These are phyloP conservation scores for Psilocybe tampanensis DNA, from an alignment of 768 basidiomycete genomes.

Conservation along the genomic window DNA sequence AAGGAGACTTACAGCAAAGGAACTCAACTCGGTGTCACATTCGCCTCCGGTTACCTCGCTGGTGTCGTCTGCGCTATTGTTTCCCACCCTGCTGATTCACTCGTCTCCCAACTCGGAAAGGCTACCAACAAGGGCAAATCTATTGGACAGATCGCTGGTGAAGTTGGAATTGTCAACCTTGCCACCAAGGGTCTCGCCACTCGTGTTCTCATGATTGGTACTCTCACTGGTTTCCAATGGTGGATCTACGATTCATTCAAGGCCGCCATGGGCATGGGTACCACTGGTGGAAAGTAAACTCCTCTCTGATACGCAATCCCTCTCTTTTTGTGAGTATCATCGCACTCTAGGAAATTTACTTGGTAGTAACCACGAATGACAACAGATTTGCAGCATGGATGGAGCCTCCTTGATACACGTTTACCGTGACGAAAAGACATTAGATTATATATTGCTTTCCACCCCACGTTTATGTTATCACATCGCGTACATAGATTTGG, in stretches of 20 bases:
- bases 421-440: conserved; percentile 24
- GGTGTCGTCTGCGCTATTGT: conserved; percentile 96
- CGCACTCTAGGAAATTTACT: background rate
- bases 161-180: conserved; percentile 65
- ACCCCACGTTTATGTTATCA: conserved; percentile 13
- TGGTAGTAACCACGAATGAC: too few relatives aligned
- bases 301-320: conserved; percentile 1
- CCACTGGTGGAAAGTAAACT: conserved; percentile 83
- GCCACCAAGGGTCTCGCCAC: conserved; percentile 88
- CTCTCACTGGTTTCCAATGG: conserved; percentile 82
- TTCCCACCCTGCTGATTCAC: conserved; percentile 93
- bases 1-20: conserved; percentile 79
- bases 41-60: conserved; percentile 90
- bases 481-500: conserved; percentile 18
- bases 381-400: conserved; percentile 3
- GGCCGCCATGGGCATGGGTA: conserved; percentile 80
- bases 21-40: conserved; percentile 88
- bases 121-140: conserved; percentile 81
- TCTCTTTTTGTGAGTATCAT: conserved; percentile 10
- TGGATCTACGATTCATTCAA: conserved; percentile 94
- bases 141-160: conserved; percentile 67
- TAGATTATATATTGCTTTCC: conserved; percentile 23
- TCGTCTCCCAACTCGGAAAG: conserved; percentile 95
- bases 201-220: conserved; percentile 83
- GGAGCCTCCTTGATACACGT: conserved; percentile 12